Conservation (phyloP, 768 basidiomycete species). For the Postia placenta region DNA sequence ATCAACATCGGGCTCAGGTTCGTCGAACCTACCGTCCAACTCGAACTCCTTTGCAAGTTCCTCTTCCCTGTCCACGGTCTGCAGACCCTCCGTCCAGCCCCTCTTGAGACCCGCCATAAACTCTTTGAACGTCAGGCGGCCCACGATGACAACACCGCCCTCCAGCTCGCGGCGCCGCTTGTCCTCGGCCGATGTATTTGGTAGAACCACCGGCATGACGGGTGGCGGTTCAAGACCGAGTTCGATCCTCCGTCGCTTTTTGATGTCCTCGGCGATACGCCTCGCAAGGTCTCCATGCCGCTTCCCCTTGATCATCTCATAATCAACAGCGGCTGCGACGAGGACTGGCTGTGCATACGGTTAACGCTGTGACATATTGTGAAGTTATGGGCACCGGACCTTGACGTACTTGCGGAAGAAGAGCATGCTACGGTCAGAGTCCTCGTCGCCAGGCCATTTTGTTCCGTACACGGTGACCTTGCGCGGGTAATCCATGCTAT, state of each 20-base stretch:
- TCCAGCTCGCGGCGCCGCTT: constrained; percentile 54
- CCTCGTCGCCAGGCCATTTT: constrained; percentile 95
- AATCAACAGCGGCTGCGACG: constrained; percentile 93
- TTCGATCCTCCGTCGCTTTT: constrained; percentile 59
- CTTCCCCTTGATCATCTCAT: constrained; percentile 74
- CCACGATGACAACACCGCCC: constrained; percentile 84
- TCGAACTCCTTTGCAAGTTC: constrained; percentile 59
- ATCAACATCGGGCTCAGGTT: constrained; percentile 33
- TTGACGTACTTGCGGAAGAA: constrained; percentile 98
- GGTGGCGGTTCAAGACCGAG: constrained; percentile 56
- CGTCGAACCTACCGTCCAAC: constrained; percentile 75
- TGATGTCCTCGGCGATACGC: constrained; percentile 67
- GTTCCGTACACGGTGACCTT: constrained; percentile 83
- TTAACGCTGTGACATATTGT: constrained; percentile 7
- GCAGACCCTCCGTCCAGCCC: constrained; percentile 77
- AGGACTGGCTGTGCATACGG: constrained; percentile 67
- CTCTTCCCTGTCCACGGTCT: constrained; percentile 68
- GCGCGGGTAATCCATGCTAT: constrained; percentile 59
- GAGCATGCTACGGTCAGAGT: constrained; percentile 73
- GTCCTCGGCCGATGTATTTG: constrained; percentile 46
- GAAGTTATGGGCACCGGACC: constrained; percentile 43
- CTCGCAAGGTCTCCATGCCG: constrained; percentile 82
- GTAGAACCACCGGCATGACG: constrained; percentile 37
- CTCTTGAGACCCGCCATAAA: constrained; percentile 81
- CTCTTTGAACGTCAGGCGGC: constrained; percentile 90